Conservation (phyloP, 345 rosid genomes). For the Hibiscus syriacus region DNA sequence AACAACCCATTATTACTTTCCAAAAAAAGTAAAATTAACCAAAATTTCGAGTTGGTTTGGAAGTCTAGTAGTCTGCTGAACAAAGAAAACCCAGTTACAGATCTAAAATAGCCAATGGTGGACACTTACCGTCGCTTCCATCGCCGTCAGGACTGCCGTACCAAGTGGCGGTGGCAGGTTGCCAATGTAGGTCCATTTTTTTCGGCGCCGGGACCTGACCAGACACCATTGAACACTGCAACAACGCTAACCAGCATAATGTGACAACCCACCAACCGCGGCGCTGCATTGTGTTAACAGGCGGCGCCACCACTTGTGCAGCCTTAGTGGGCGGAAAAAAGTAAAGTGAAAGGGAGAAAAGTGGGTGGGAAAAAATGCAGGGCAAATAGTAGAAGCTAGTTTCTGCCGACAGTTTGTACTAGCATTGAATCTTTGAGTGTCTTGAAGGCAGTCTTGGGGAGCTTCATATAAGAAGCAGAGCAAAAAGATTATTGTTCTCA, state of each 20-base stretch:
- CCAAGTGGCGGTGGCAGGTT: conserved; percentile 93
- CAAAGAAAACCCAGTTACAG: background rate
- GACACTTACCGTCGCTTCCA: conserved; percentile 69
- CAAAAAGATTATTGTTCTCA: background rate
- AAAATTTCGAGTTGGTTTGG: background rate
- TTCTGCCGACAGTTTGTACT: conserved; percentile 25
- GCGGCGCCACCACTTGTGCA: conserved; percentile 7
- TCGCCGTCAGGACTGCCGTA: conserved; percentile 94
- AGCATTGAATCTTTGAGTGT: background rate
- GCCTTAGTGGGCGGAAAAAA: background rate
- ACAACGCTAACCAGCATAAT: conserved; percentile 9
- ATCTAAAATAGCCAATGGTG: background rate
- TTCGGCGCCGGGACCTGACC: conserved; percentile 16
- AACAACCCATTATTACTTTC: too few species aligned
- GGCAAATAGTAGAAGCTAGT: background rate
- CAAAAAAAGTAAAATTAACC: background rate
- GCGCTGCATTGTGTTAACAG: conserved; percentile 35
- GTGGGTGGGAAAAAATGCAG: background rate
- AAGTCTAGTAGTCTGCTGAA: background rate
- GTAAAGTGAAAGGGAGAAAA: background rate
- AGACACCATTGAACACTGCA: conserved; percentile 14
- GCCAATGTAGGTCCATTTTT: conserved; percentile 47
- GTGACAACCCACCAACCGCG: conserved; percentile 13
- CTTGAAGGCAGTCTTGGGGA: background rate
- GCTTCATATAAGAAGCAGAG: background rate